Base-by-base conservation (phyloP, 2,329 filamentous ascomycete genomes). In the Rhynchosporium secalis region DNA sequence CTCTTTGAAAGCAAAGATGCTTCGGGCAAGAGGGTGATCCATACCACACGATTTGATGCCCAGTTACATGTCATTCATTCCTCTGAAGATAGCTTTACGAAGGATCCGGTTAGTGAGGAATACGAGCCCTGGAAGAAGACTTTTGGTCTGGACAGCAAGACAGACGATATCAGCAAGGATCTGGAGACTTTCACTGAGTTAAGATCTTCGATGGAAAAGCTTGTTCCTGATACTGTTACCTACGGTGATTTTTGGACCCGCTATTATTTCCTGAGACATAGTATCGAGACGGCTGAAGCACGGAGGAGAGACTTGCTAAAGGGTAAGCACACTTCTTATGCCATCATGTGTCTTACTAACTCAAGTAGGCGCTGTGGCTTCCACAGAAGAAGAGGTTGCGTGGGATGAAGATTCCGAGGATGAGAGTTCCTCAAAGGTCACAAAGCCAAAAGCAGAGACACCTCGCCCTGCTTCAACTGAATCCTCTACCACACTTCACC, bases 41-140 rank as follows among this genome's bases (percentile, higher is more conserved):
- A 99, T 75, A 91, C 92, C 1, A 96, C 92, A 57, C 85, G 95
- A 65, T 94, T 97, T 73, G 95, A 99, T 72, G 95, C 95, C 0
- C 95, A 98, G 76, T 80, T 99, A 65, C 94, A 99, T 74, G 92
- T 96, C 40, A 93, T 99, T 63, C 95, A 99, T 76, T 93, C 91
- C 4, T 90, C 87, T 26, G 76, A 87, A 45, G 89, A 95, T 65
- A 91, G 87, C 70, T 96, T 98, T 76, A 84, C 85, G 60, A 89
- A 90, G 72, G 92, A 98, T 72, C 92, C 93, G 0, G 82, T 84
- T 7, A 87, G 87, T 55, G 81, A 84, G 13, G 87, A 96, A 75
- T 98, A 89, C 79, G 82, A 86, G 9, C 75, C 79, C 4, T 98
- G 93, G 87, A 82, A 83, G 60, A 80, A 85, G 66, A 81, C 80